Percentiles rank a stretch among this genome's conserved stretches.
phyloP scores from a whole-genome alignment of 2,329 filamentous ascomycete genomes.

The Pestalotiopsis sp. region DNA sequence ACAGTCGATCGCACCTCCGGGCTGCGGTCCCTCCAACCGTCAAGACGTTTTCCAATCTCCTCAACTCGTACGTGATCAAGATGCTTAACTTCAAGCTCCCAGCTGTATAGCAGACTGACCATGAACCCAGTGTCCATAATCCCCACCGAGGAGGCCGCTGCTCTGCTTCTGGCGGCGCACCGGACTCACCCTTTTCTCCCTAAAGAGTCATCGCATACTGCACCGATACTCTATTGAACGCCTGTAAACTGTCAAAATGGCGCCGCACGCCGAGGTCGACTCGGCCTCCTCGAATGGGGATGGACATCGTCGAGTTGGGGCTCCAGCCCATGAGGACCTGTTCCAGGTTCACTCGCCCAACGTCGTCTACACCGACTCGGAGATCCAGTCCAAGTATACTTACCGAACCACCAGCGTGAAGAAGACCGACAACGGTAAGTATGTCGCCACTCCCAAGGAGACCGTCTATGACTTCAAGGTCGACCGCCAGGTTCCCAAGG shows the following conservation, averaged over 20 bases:
- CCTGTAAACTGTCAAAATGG: constrained; percentile 62
- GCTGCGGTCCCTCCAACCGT: constrained; percentile 65
- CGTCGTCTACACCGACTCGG: constrained; percentile 83
- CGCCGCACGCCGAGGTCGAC: constrained; percentile 79
- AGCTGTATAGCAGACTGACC: constrained; percentile 14
- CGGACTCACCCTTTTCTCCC: constrained; percentile 62
- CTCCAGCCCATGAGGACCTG: constrained; percentile 56
- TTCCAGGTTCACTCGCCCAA: constrained; percentile 93
- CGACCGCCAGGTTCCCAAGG: constrained; percentile 88
- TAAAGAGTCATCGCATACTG: constrained; percentile 43
- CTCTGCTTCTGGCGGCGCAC: constrained; percentile 79
- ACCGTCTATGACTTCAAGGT: constrained; percentile 97
- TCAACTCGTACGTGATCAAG: constrained; percentile 78
- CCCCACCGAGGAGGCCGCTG: constrained; percentile 96
- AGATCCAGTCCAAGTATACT: constrained; percentile 92
- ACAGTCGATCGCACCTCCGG: constrained; percentile 54
- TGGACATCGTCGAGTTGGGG: constrained; percentile 41
- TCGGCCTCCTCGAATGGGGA: constrained; percentile 62
- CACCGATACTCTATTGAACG: constrained; percentile 26
- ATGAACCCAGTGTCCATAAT: constrained; percentile 74
- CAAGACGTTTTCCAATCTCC: constrained; percentile 98
- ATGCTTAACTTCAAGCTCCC: neutral
- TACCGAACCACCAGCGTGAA: constrained; percentile 91
- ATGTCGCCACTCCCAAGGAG: constrained; percentile 83
- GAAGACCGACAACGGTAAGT: constrained; percentile 69